Percentiles rank a stretch among this genome's conserved stretches.
Conservation (phyloP, 148 eudicot species). For the Fallopia convolvulus region DNA sequence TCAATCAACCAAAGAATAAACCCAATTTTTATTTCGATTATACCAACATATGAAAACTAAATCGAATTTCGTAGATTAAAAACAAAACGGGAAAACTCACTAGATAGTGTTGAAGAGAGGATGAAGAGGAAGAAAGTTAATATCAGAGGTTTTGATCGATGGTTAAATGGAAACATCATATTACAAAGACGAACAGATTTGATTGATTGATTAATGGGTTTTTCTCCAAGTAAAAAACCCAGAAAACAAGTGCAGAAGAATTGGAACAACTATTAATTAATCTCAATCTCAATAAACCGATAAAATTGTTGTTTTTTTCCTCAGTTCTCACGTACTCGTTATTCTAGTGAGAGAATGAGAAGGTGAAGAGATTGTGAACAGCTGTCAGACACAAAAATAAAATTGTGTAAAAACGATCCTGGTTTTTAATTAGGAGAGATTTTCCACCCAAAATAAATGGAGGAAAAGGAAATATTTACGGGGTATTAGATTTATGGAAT, state of each 20-base stretch:
- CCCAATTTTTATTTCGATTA: neutral
- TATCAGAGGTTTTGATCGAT: neutral
- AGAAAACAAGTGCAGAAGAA: neutral
- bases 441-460: neutral
- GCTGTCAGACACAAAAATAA: neutral
- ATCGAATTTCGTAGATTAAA: neutral
- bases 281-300: neutral
- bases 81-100: neutral
- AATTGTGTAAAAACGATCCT: slow-evolving; percentile 3
- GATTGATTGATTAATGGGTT: neutral
- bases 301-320: neutral
- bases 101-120: neutral
- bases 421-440: neutral
- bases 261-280: neutral
- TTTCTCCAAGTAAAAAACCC: slow-evolving; percentile 1
- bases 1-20: slow-evolving; percentile 4
- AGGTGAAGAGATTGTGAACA: slow-evolving; percentile 7
- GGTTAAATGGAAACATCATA: neutral
- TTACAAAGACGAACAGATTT: no score
- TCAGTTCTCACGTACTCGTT: slow-evolving; percentile 10
- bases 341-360: slow-evolving; percentile 4
- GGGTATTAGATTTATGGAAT: neutral
- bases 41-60: neutral
- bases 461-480: neutral
- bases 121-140: neutral